Evolutionary conservation across 768 basidiomycete species (phyloP), one percentile per base, ranked within the genome.

Genomic region (Hericium alpestre): DNA sequence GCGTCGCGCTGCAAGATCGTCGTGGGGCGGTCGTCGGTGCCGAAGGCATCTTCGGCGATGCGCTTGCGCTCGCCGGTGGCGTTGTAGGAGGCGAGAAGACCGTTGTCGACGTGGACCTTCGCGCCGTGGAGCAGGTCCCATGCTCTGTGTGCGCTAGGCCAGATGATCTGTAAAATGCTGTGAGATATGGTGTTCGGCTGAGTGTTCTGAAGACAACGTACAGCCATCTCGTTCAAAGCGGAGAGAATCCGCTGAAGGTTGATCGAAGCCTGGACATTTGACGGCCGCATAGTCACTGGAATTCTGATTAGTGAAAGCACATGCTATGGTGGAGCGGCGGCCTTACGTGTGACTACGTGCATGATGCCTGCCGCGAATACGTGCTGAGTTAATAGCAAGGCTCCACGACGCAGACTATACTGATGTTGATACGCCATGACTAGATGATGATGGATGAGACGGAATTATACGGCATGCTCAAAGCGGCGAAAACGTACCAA

Each of bases 301-400:
- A 32, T 13, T 51, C 41, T 11, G 12, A 15, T 22, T 54, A 37
- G 43, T 56, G 40, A 65, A 55, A 27, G 56, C 55, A 59, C 54
- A 63, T n/a, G 59, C 59, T 25, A 20, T 50, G 6, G 7, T 50
- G 25, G 53, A 58, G 37, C 69, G 83, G 59, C 68, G 49, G 9
- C 6, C 49, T 15, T 51, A 87, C 88, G 65, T 16, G 86, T 86
- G 62, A 87, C 71, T 46, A 88, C 78, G 64, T 90, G 87, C 87
- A 89, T 87, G 63, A 90, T 85, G 27, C 85, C 83, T 56, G 87
- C 82, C 61, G 78, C 79, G 32, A 90, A 76, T 20, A 89, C 73
- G 69, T 84, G 86, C 9, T 84, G 81, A 9, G 84, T 80, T 55
- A 87, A 66, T 68, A 87, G 83, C 2, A 88, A 78, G 1, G 87